Evolutionary conservation across 108 stramenopile genomes (phyloP), one percentile per base, ranked within the genome.

Genomic region (Cyclotella kingstonii): DNA sequence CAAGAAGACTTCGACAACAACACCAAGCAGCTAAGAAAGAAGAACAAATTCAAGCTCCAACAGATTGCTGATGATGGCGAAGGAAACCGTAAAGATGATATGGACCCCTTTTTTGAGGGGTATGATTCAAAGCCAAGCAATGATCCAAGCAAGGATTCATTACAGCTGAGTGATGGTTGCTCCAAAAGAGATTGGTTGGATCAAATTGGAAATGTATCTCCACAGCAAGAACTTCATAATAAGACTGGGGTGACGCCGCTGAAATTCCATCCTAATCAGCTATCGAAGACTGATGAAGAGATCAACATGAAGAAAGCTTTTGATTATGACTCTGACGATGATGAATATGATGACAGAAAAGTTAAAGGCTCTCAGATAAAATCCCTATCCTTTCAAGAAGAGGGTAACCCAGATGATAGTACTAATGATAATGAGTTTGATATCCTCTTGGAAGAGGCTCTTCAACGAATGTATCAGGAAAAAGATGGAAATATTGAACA

Each of bases 21-120:
- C 38, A 72, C 45, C 41, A 76, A 76, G 55, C 56, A 65, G 38
- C 49, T 76, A 7, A 41, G 74, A 53, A 76, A 71, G 63, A 76
- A 70, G 38, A 43, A 57, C 18, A 71, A 71, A 36, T 76, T 76
- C 34, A 54, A 36, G 19, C 40, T 76, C 26, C 63, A 71, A 39
- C 63, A 65, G 35, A 71, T 71, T 29, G 64, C 63, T 44, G 70
- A 59, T 65, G 74, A 68, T 41, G 66, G 70, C 11, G 33, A 47
- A 33, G 65, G 68, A 40, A 66, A 69, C 29, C 54, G 56, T n/a
- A 56, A 19, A 43, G 72, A 73, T 41, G 72, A 73, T 60, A 47
- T 65, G 52, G 72, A 73, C 47, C 50, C 63, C 18, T 58, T 65
- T 17, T 73, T 73, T 42, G 72, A 59, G 45, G 52, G 60, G 11